Percentiles rank a stretch among this genome's conserved stretches.
Conservation (phyloP, 2,329 filamentous ascomycete genomes). For the Fusarium concolor region DNA sequence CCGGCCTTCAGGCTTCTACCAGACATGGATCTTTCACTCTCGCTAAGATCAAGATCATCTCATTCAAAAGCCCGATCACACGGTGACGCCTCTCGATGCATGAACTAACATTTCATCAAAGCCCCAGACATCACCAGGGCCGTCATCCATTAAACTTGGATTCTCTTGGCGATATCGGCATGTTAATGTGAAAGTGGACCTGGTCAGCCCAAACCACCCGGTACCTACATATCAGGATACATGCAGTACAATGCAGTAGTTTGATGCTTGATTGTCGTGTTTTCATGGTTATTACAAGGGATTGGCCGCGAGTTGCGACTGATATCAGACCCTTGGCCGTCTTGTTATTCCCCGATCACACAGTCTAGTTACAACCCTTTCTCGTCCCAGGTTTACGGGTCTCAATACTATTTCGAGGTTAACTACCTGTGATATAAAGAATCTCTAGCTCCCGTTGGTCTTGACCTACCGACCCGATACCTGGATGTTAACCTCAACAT, state of each 20-base stretch:
- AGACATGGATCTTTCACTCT: constrained; percentile 8
- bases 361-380: background rate
- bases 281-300: background rate
- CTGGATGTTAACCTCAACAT: background rate
- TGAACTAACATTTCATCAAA: background rate
- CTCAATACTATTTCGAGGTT: background rate
- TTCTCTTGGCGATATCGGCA: background rate
- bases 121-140: background rate
- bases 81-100: constrained; percentile 11
- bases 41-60: constrained; percentile 4
- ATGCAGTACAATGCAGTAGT: constrained; percentile 5
- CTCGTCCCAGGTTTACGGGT: background rate
- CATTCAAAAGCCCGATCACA: constrained; percentile 1
- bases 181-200: background rate
- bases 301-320: constrained; percentile 29
- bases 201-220: background rate
- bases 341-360: background rate
- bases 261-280: constrained; percentile 3
- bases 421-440: background rate
- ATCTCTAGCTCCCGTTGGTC: background rate
- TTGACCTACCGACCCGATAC: background rate
- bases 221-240: constrained; percentile 11
- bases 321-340: constrained; percentile 8
- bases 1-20: background rate
- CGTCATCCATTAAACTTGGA: constrained; percentile 1